Percentiles rank a stretch among this genome's conserved stretches.
phyloP scores from a whole-genome alignment of 2,329 filamentous ascomycete genomes.

The Remersonia thermophila region DNA sequence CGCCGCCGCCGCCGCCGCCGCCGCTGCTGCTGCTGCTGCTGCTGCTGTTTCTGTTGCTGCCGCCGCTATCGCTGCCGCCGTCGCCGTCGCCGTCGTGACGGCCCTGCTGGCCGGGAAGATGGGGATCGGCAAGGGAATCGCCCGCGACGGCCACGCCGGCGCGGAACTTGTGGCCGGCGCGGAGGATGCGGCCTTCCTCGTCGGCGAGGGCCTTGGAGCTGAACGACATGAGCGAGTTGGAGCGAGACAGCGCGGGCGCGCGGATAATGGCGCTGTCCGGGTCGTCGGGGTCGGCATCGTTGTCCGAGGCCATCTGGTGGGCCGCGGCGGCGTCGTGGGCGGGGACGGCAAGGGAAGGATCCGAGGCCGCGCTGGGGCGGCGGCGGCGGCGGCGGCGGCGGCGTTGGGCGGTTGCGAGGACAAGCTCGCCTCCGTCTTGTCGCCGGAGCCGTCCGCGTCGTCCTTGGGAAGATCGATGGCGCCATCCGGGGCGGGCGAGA shows the following conservation, averaged over 20 bases:
- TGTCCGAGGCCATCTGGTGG: slow-evolving; percentile 23
- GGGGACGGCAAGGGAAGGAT: slow-evolving; percentile 1
- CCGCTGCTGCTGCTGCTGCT: too few species aligned
- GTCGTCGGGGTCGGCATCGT: slow-evolving; percentile 40
- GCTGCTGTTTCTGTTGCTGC: too few species aligned
- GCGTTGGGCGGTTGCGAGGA: too few species aligned
- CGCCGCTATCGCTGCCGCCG: too few species aligned
- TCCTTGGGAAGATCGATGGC: slow-evolving; percentile 15
- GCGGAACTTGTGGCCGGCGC: slow-evolving; percentile 45
- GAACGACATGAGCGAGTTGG: slow-evolving; percentile 39
- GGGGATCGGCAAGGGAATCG: too few species aligned
- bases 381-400: too few species aligned
- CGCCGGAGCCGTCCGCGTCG: not conserved
- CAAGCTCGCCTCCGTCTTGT: slow-evolving; percentile 1
- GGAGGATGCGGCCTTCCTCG: slow-evolving; percentile 45
- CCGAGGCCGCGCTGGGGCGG: too few species aligned
- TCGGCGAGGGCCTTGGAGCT: slow-evolving; percentile 40
- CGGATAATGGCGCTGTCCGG: slow-evolving; percentile 32
- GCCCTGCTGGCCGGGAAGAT: too few species aligned
- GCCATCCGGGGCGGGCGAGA: slow-evolving; percentile 20
- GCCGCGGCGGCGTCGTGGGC: slow-evolving; percentile 6
- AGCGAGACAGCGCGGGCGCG: slow-evolving; percentile 33
- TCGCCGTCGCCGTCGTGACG: too few species aligned
- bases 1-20: too few species aligned
- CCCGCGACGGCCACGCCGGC: slow-evolving; percentile 27